A percentile compares a stretch with the other conserved stretches of the same genome.
Conservation (phyloP, 352 stramenopile species). For the Pythium diclinum region DNA sequence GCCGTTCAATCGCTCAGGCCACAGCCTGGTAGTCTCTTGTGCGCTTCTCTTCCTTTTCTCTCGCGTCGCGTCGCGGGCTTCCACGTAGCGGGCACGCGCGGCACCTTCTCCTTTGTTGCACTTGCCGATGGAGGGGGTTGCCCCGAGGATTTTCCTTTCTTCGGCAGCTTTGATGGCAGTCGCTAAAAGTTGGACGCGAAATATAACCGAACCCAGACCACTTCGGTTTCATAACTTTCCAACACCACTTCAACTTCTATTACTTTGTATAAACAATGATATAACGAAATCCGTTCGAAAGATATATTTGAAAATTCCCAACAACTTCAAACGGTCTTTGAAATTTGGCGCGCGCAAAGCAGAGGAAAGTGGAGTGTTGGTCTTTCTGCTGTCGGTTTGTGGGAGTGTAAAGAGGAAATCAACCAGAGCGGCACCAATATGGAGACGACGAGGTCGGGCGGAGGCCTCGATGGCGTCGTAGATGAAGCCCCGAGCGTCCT, state of each 20-base stretch:
- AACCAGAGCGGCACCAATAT: constrained; percentile 4
- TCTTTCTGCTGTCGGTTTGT: background rate
- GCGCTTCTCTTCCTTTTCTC: background rate
- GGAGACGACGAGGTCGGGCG: background rate
- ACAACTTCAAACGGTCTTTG: constrained; percentile 29
- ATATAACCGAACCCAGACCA: constrained; percentile 18
- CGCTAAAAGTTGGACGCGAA: constrained; percentile 10
- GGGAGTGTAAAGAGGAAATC: background rate
- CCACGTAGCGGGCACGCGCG: background rate
- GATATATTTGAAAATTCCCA: constrained; percentile 27
- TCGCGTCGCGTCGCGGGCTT: background rate
- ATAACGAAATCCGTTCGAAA: constrained; percentile 13
- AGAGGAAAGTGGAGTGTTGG: constrained; percentile 23
- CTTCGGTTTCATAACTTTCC: constrained; percentile 1
- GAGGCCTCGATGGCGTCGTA: background rate
- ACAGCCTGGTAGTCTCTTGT: background rate
- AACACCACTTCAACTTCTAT: constrained; percentile 4
- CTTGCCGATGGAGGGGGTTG: constrained; percentile 14
- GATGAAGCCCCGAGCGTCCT: constrained; percentile 31
- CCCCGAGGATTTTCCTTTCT: constrained; percentile 15
- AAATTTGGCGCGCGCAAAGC: constrained; percentile 21
- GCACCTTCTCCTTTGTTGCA: constrained; percentile 5
- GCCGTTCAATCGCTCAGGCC: background rate
- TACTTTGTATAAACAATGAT: background rate
- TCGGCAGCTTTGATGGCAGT: constrained; percentile 1